Evolutionary conservation across 371 early-diverging fungal species (phyloP).

Genomic region (Rhizopus microsporus): DNA sequence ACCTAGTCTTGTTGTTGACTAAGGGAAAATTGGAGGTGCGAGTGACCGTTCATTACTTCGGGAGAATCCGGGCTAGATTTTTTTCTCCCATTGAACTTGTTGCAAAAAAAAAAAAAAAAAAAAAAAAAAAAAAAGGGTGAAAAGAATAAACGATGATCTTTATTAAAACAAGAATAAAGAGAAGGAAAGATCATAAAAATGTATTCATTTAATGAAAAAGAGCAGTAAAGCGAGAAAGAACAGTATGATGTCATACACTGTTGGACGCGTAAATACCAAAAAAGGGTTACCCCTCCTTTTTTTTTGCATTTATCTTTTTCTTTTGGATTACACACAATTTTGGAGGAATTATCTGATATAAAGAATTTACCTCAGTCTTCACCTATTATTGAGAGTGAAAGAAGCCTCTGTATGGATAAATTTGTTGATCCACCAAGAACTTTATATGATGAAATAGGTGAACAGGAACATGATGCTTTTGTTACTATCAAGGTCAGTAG

Average conservation of each 20-base stretch:
- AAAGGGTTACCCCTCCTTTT: too few relatives aligned
- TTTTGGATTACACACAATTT: too few relatives aligned
- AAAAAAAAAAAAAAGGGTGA: too few relatives aligned
- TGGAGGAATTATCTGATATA: constrained; percentile 1
- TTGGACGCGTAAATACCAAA: too few relatives aligned
- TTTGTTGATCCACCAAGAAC: constrained; percentile 26
- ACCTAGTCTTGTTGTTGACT: constrained; percentile 4
- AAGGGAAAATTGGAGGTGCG: constrained; percentile 7
- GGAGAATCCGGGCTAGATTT: constrained; percentile 26
- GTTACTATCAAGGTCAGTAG: constrained; percentile 4
- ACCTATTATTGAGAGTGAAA: constrained; percentile 18
- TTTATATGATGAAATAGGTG: constrained; percentile 26
- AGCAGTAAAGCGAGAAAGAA: too few relatives aligned
- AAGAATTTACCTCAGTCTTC: constrained; percentile 29
- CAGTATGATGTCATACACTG: too few relatives aligned
- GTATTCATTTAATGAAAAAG: too few relatives aligned
- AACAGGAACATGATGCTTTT: constrained; percentile 16
- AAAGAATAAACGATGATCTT: too few relatives aligned
- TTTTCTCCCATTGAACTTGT: not conserved
- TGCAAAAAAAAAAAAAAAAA: too few relatives aligned
- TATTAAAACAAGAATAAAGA: too few relatives aligned
- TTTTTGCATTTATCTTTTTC: too few relatives aligned
- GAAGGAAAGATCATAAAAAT: too few relatives aligned
- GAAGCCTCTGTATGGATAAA: constrained; percentile 17
- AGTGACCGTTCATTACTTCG: constrained; percentile 17